Evolutionary conservation across 192 early-diverging fungal species (phyloP), one percentile per base, ranked within the genome.

Genomic region (Podila verticillata): DNA sequence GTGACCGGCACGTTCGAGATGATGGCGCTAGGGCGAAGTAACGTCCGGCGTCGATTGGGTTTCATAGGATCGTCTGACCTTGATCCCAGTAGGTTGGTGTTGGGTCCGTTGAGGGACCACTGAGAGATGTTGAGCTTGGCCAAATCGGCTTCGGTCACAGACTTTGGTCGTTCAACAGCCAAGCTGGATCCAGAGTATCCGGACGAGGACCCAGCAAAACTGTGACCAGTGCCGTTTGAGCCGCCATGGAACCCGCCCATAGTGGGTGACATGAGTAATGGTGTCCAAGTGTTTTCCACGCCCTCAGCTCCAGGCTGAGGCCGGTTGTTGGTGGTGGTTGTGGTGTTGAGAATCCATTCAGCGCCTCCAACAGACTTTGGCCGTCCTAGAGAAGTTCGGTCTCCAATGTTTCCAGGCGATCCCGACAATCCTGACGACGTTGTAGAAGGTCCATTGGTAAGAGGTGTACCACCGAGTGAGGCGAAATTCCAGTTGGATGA

Each of bases 291-390:
- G 44, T 80, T 80, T 7, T 80, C 77, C 51, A 72, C 22, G 10
- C 75, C 75, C 35, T 79, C 75, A 7, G 75, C 64, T 7, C 24
- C 64, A 57, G 57, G 20, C 68, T 49, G 60, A 57, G 68, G 59
- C 31, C 54, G 66, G 44, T 61, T 6, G n/a, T n/a, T n/a, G n/a
- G n/a, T n/a, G 61, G 10, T 19, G 63, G 28, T 39, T 12, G 26
- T 65, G 28, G 30, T 31, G 13, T 34, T 61, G 24, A 80, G 31
- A 60, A 80, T 72, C 77, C 77, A 77, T 61, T 88, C 87, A 12
- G 81, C 73, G 19, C 85, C 87, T 36, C 85, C 74, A 32, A 85
- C 84, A 32, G 83, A 85, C 39, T 87, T 84, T 47, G 85, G 83
- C 35, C 85, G 73, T 51, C 79, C 81, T 32, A 78, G 73, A 15